Percentiles rank a stretch among this genome's conserved stretches.
These are phyloP conservation scores for Solanum corneliomulleri DNA, from an alignment of 257 asterid genomes.

Conservation along the genomic window DNA sequence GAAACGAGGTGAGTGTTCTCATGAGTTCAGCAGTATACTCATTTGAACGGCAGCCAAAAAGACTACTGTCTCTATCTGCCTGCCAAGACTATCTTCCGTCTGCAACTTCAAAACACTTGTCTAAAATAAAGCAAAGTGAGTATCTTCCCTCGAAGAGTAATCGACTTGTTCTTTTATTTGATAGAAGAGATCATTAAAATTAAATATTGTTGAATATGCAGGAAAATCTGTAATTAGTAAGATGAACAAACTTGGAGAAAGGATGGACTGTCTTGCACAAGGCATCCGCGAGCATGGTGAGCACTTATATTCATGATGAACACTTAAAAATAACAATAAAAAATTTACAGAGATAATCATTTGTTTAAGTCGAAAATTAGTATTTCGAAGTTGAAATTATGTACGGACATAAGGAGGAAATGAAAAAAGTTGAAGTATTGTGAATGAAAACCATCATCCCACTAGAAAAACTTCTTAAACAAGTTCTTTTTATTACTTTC, in stretches of 20 bases:
- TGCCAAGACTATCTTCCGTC: not conserved
- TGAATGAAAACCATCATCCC: too few species aligned
- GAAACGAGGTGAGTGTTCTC: not conserved
- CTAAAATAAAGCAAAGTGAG: not conserved
- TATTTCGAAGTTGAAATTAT: not conserved
- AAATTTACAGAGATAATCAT: not conserved
- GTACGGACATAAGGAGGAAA: too few species aligned
- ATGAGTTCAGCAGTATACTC: not conserved
- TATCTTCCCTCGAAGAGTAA: not conserved
- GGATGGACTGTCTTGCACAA: conserved; percentile 24
- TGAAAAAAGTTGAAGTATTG: too few species aligned
- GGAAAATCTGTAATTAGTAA: not conserved
- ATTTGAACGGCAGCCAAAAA: not conserved
- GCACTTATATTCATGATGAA: too few species aligned
- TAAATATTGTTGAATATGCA: not conserved
- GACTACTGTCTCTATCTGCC: not conserved
- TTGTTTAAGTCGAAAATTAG: accelerated
- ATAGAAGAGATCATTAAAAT: not conserved
- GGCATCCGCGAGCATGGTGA: conserved; percentile 40
- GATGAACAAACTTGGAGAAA: conserved; percentile 4
- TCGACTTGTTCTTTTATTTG: not conserved
- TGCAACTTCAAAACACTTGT: not conserved
- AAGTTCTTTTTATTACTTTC: too few species aligned
- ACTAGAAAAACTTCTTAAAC: not conserved
- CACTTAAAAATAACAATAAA: accelerated